Percentiles rank a stretch among this genome's conserved stretches.
phyloP scores from a whole-genome alignment of 768 basidiomycete genomes.

The Russula compacta region DNA sequence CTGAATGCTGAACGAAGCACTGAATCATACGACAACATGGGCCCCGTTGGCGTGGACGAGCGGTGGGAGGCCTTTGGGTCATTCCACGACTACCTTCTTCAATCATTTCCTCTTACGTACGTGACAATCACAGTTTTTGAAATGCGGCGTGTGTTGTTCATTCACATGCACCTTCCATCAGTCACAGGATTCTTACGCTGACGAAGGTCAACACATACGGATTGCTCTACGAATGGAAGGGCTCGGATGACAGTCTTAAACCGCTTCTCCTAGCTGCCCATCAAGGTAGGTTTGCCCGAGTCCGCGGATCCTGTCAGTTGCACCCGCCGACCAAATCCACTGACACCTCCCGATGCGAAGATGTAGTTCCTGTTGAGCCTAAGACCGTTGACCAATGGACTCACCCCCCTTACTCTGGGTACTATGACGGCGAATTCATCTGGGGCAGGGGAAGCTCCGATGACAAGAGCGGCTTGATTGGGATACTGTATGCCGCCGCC shows the following conservation, averaged over 20 bases:
- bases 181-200: slow-evolving; percentile 41
- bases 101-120: slow-evolving; percentile 55
- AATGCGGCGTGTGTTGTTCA: slow-evolving; percentile 23
- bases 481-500: slow-evolving; percentile 21
- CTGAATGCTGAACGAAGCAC: not conserved
- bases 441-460: slow-evolving; percentile 30
- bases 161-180: slow-evolving; percentile 26
- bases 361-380: not conserved
- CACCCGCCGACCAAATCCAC: too few species aligned
- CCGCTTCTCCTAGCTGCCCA: slow-evolving; percentile 47
- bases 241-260: slow-evolving; percentile 37
- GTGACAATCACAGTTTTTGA: too few species aligned
- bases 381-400: not conserved
- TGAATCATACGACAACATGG: slow-evolving; percentile 34
- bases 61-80: slow-evolving; percentile 30
- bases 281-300: not conserved
- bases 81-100: slow-evolving; percentile 34
- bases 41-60: slow-evolving; percentile 38
- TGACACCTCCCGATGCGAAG: too few species aligned
- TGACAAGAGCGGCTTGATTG: slow-evolving; percentile 28
- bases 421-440: slow-evolving; percentile 42
- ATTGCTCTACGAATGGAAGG: slow-evolving; percentile 51
- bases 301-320: not conserved
- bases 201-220: slow-evolving; percentile 54
- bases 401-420: slow-evolving; percentile 54